A percentile compares a stretch with the other conserved stretches of the same genome.
phyloP scores from a whole-genome alignment of 768 basidiomycete species.

The Russula vinacea region DNA sequence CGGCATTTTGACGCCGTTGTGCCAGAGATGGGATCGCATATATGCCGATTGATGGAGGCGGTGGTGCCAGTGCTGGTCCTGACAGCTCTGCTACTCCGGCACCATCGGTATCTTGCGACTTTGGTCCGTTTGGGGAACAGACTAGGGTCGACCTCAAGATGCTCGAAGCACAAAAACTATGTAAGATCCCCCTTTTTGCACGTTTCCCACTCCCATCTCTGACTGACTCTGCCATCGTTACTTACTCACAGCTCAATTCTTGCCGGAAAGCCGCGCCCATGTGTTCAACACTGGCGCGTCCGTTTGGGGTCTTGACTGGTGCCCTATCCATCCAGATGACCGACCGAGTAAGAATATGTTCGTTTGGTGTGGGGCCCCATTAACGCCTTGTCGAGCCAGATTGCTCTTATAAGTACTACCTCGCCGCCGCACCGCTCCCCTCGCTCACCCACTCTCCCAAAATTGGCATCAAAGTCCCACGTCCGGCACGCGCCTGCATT shows the following conservation, averaged over 20 bases:
- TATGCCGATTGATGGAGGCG: constrained; percentile 52
- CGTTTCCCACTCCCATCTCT: background rate
- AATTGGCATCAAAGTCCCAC: constrained; percentile 56
- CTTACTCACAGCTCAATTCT: constrained; percentile 49
- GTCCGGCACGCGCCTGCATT: constrained; percentile 63
- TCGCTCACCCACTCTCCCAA: constrained; percentile 59
- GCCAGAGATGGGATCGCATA: constrained; percentile 55
- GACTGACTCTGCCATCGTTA: background rate
- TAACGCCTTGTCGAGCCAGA: constrained; percentile 37
- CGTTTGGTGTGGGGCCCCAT: too few species aligned
- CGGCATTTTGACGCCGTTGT: background rate
- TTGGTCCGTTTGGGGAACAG: constrained; percentile 64
- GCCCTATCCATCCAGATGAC: constrained; percentile 67
- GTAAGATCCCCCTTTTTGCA: constrained; percentile 40
- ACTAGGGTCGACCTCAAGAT: constrained; percentile 47
- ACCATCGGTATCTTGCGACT: constrained; percentile 55
- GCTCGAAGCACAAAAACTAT: constrained; percentile 56
- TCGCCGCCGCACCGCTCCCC: constrained; percentile 78
- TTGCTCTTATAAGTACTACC: constrained; percentile 63
- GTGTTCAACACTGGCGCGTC: constrained; percentile 86
- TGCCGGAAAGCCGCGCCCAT: constrained; percentile 57
- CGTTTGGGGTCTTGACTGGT: constrained; percentile 93
- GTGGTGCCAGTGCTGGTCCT: constrained; percentile 24
- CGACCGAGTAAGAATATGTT: constrained; percentile 45
- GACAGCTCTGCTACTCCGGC: constrained; percentile 51